Percentiles rank a stretch among this genome's conserved stretches.
phyloP scores from a whole-genome alignment of 73 alveolate genomes.

The Stentor coeruleus region DNA sequence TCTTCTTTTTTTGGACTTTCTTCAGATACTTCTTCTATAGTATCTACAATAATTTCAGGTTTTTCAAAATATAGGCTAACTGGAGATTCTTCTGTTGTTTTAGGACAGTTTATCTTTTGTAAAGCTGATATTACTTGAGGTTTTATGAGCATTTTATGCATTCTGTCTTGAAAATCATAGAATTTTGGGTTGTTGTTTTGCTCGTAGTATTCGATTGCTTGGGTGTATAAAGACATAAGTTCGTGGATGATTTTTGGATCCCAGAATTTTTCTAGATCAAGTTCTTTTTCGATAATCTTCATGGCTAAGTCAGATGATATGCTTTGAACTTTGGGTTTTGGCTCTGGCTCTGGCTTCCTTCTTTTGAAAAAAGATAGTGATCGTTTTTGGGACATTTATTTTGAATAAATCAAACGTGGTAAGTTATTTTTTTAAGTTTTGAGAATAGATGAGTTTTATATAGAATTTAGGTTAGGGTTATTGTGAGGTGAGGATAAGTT shows the following conservation, averaged over 20 bases:
- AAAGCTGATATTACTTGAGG: neutral
- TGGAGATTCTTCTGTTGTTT: too few relatives aligned
- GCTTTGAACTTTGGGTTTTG: neutral
- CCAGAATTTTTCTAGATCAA: too few relatives aligned
- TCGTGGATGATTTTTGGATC: neutral
- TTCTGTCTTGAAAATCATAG: neutral
- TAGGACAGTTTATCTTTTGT: too few relatives aligned
- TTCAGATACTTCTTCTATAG: too few relatives aligned
- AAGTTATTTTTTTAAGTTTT: too few relatives aligned
- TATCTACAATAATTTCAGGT: too few relatives aligned
- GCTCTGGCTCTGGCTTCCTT: slow-evolving; percentile 15
- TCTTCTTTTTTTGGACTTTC: too few relatives aligned
- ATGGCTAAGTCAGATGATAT: neutral
- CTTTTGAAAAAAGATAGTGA: neutral
- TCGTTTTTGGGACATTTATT: neutral
- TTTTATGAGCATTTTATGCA: neutral
- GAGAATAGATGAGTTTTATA: too few relatives aligned
- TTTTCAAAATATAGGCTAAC: too few relatives aligned
- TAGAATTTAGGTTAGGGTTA: too few relatives aligned
- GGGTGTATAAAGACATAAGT: neutral
- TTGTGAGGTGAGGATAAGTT: too few relatives aligned
- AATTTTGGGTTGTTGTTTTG: neutral
- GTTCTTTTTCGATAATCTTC: neutral
- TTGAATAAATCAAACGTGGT: too few relatives aligned
- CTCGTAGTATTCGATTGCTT: neutral